phyloP scores from a whole-genome alignment of 1,284 basidiomycete species.

The Malassezia japonica region DNA sequence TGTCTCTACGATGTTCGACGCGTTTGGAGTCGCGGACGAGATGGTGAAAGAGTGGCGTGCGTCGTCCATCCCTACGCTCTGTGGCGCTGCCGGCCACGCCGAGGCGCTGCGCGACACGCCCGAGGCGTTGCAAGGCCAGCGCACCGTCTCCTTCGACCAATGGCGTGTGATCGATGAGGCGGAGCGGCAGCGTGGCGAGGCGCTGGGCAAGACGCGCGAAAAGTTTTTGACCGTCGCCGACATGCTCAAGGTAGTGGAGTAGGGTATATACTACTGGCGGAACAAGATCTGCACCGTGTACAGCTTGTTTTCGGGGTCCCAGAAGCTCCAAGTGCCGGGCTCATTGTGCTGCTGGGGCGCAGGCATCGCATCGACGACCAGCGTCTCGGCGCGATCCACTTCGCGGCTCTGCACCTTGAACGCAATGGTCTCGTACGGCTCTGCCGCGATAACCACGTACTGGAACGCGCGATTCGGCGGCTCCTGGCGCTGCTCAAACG shows the following conservation, averaged over 20 bases:
- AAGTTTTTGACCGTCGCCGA: slow-evolving; percentile 52
- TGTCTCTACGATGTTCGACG: slow-evolving; percentile 86
- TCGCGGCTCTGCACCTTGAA: slow-evolving; percentile 96
- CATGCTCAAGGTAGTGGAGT: slow-evolving; percentile 10
- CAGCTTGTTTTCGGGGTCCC: slow-evolving; percentile 37
- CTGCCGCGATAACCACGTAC: slow-evolving; percentile 93
- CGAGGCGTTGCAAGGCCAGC: slow-evolving; percentile 8
- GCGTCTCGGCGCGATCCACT: slow-evolving; percentile 59
- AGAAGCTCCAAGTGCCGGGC: slow-evolving; percentile 39
- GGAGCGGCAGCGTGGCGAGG: slow-evolving; percentile 58
- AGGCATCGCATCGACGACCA: slow-evolving; percentile 24
- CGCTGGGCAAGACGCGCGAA: slow-evolving; percentile 64
- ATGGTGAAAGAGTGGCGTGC: slow-evolving; percentile 56
- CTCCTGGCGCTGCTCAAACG: slow-evolving; percentile 94
- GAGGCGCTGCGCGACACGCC: slow-evolving; percentile 10
- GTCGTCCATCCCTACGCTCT: neutral
- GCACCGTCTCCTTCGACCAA: slow-evolving; percentile 58
- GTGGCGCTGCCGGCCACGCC: neutral
- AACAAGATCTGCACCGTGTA: slow-evolving; percentile 42
- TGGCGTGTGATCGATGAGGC: slow-evolving; percentile 64
- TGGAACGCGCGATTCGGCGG: slow-evolving; percentile 90
- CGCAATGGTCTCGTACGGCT: slow-evolving; percentile 96
- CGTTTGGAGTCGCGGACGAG: slow-evolving; percentile 66
- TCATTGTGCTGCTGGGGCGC: slow-evolving; percentile 24
- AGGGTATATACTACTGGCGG: slow-evolving; percentile 13